Evolutionary conservation across 768 basidiomycete species (phyloP), one percentile per base, ranked within the genome.

Genomic region (Leucosporidium yakuticum): DNA sequence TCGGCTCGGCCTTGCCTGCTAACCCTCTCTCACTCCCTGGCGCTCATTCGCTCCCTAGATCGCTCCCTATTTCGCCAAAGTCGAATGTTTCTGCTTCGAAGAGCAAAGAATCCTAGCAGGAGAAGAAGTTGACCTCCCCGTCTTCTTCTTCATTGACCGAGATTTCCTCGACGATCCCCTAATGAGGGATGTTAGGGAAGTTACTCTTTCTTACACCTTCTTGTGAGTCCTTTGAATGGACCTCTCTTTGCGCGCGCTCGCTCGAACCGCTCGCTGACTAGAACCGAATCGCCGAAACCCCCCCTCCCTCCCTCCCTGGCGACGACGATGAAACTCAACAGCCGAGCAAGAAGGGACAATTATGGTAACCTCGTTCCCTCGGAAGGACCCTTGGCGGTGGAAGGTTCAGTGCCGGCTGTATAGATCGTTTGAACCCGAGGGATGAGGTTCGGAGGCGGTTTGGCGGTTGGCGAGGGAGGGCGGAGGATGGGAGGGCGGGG

Each of bases 21-120:
- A 9, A 47, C 21, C 4, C 12, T 21, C 53, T 11, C 53, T n/a
- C 15, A 54, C 53, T 6, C 7, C 17, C 53, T 25, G 15, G 57
- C n/a, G 15, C 23, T 36, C 19, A 19, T 20, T 50, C 49, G 49
- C 25, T 4, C 27, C 14, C 29, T 76, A 97, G 95, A 84, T 98
- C 73, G 96, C 96, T 14, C 93, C 95, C 0, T 98, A 98, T 79
- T 99, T 99, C 77, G 92, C 94, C 60, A 99, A 99, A 81, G 92
- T 99, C 19, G 96, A 99, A 79, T 99, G 96, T 74, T 99, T 99
- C 82, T 99, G 96, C 79, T 99, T 99, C 74, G 96, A 99, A 78
- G 96, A 99, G 77, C 96, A 99, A 79, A 89, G 87, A 74, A 85
- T 99, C 15, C 82, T 96, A 31, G 93, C 94, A 0, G 88, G 88